A percentile compares a stretch with the other conserved stretches of the same genome.
phyloP scores from a whole-genome alignment of 2,329 filamentous ascomycete genomes.

The Cytospora chrysosperma region DNA sequence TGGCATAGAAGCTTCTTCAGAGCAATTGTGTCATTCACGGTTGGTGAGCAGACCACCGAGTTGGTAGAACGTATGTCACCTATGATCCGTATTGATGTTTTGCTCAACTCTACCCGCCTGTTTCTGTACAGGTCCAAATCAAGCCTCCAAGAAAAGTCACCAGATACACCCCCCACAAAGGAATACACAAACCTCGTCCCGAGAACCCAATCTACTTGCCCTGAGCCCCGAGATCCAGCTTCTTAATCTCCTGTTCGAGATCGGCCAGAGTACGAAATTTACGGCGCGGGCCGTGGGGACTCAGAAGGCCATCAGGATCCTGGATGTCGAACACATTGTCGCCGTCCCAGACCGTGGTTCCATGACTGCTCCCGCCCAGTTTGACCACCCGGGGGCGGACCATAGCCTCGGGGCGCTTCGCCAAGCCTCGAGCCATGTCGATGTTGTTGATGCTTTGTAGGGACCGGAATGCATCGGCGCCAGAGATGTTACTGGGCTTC shows the following conservation, averaged over 20 bases:
- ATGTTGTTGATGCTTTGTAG: conserved; percentile 27
- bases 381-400: neutral
- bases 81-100: too few relatives aligned
- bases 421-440: conserved; percentile 23
- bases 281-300: neutral
- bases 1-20: too few relatives aligned
- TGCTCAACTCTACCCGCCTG: too few relatives aligned
- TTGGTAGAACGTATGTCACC: too few relatives aligned
- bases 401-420: neutral
- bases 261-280: neutral
- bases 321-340: neutral
- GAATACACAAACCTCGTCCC: neutral
- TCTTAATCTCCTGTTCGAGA: neutral
- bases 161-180: neutral
- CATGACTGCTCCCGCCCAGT: neutral
- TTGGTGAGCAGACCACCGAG: too few relatives aligned
- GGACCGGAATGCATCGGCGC: conserved; percentile 18
- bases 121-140: too few relatives aligned
- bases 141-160: neutral
- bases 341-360: neutral
- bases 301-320: neutral
- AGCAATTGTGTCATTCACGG: too few relatives aligned
- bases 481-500: conserved; percentile 21
- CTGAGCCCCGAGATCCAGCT: neutral
- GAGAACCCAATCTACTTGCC: neutral